Base-by-base conservation (phyloP, 148 eudicot genomes). In the Spergularia marina region DNA sequence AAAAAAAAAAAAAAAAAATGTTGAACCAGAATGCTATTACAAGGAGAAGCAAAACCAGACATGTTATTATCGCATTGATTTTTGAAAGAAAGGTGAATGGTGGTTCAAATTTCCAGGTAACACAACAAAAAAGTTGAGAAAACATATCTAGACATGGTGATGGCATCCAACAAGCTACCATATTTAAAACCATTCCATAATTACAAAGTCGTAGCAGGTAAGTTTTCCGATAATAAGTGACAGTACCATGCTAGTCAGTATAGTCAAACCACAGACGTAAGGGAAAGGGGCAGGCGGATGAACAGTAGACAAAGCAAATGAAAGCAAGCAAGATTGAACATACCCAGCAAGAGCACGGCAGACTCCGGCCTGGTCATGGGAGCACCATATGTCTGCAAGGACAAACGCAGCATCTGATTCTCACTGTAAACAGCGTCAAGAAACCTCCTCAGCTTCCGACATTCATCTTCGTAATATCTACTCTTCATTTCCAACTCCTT, bases 281-380 rank as follows among this genome's bases (percentile, higher is more conserved):
- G 21, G 61, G 18, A 34, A 44, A 5, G 6, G 6, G 7, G 13
- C 0, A 73, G 30, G 16, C 61, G 47, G 30, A 0, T 25, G 14
- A 6, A 44, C 49, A 40, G 14, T 18, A 18, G 41, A 70, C 30
- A 74, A 2, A 68, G 8, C 21, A 23, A 20, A 23, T 17, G 1
- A 58, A 9, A 74, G 12, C 40, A 10, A 47, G 36, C 12, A 77
- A 8, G 60, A 52, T 11, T 70, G 18, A 71, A 12, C 87, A 79
- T 89, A 95, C 99, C 99, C 99, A 86, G 80, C 82, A 87, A 82
- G 98, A 95, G 99, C 91, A 95, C 99, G 74, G 99, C 99, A 95
- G 99, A 92, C 99, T 95, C 97, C 94, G 92, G 96, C 85, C 84
- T 92, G 91, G 99, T 64, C 88, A 82, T 72, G 85, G 91, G 82